Percentiles rank a stretch among this genome's conserved stretches.
phyloP scores from a whole-genome alignment of 805 yeast species.

The Vanderwaltozyma polyspora region DNA sequence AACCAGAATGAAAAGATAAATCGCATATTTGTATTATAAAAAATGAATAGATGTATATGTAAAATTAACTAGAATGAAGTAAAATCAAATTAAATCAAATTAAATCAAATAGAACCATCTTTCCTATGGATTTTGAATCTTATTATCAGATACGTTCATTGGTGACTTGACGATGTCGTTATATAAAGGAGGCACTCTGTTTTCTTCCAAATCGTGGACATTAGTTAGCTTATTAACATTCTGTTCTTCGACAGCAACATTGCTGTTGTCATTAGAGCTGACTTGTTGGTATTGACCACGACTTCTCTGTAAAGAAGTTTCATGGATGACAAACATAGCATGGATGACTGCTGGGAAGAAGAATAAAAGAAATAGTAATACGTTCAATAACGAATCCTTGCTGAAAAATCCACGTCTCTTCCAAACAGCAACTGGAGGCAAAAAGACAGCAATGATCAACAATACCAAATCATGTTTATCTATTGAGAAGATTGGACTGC shows the following conservation, averaged over 20 bases:
- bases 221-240: neutral
- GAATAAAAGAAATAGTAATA: slow-evolving; percentile 49
- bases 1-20: too few relatives aligned
- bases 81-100: too few relatives aligned
- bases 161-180: neutral
- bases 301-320: slow-evolving; percentile 4
- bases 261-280: neutral
- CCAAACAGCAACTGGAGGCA: slow-evolving; percentile 65
- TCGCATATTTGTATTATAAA: too few relatives aligned
- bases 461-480: slow-evolving; percentile 42
- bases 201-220: neutral
- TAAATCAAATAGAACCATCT: too few relatives aligned
- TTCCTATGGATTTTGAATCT: too few relatives aligned
- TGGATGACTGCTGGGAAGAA: slow-evolving; percentile 64
- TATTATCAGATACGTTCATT: neutral
- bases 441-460: slow-evolving; percentile 54
- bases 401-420: slow-evolving; percentile 47
- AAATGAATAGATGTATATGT: too few relatives aligned
- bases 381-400: slow-evolving; percentile 38
- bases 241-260: neutral
- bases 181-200: slow-evolving; percentile 1
- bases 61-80: too few relatives aligned
- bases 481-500: neutral
- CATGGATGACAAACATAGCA: slow-evolving; percentile 49
- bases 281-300: neutral